phyloP scores from a whole-genome alignment of 441 rosid genomes.

The Erysimum pusillum region DNA sequence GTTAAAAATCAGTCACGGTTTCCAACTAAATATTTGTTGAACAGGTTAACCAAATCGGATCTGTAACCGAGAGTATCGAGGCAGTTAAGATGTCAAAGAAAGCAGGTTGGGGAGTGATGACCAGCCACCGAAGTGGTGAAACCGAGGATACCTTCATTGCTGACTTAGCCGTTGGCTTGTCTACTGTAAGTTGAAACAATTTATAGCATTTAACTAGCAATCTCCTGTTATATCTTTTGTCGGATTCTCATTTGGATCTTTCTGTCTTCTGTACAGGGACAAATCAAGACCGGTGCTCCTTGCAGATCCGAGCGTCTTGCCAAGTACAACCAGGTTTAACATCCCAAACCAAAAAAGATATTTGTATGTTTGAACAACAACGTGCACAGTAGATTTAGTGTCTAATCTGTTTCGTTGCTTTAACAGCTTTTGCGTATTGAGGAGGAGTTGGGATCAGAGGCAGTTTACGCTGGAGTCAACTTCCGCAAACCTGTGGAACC shows the following conservation, averaged over 20 bases:
- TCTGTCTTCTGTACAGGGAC: conserved; percentile 63
- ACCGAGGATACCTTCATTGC: conserved; percentile 99
- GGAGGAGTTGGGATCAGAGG: conserved; percentile 91
- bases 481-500: conserved; percentile 94
- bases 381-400: not conserved
- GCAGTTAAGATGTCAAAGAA: conserved; percentile 95
- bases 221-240: not conserved
- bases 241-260: conserved; percentile 15
- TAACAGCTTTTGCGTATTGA: conserved; percentile 86
- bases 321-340: conserved; percentile 88
- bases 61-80: conserved; percentile 96
- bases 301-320: conserved; percentile 99
- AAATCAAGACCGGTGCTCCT: conserved; percentile 97
- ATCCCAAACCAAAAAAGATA: not conserved
- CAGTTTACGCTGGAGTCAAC: conserved; percentile 84
- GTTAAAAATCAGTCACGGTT: not conserved
- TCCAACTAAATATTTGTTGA: conserved; percentile 11
- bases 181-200: conserved; percentile 68
- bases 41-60: conserved; percentile 97
- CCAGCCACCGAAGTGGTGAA: conserved; percentile 99
- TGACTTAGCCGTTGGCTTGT: conserved; percentile 88
- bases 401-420: conserved; percentile 15
- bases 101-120: conserved; percentile 99
- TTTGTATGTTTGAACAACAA: not conserved
- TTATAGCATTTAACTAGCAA: not conserved